Base-by-base conservation (phyloP, 2,329 filamentous ascomycete genomes). In the Colletotrichum salicis region DNA sequence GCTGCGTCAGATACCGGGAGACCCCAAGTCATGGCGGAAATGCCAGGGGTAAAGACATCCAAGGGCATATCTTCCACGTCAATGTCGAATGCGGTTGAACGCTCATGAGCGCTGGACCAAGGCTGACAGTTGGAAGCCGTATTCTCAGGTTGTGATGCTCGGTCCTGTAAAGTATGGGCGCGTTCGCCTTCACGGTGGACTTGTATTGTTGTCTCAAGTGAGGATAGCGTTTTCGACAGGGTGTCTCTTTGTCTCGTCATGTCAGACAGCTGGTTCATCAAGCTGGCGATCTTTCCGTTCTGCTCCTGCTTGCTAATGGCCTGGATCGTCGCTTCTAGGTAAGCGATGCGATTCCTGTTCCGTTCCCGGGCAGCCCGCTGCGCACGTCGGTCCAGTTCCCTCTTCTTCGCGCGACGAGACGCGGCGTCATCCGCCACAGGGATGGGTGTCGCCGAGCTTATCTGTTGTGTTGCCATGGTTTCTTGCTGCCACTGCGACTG, bases 341-440 rank as follows among this genome's bases (percentile, higher is more conserved):
- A 74, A 1, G 77, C 74, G 33, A 80, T 80, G 35, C 75, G 77
- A 22, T 67, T 76, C 45, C 76, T 76, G 11, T 75, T 80, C 6
- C 78, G 71, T 41, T 80, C 79, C 1, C 77, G 75, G 1, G 77
- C 75, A 11, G 76, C 70, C 1, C 76, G 74, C 61, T 80, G 77
- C 0, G 76, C 75, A 31, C 75, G 76, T 58, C 77, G 75, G 59
- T 79, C 79, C 5, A 79, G 74, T 33, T 80, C 77, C 7, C 78
- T 64, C 66, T 80, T 79, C 73, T 79, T 79, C 19, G 61, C 45
- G 27, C 71, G 64, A 3, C 64, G 64, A 5, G 58, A 35, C 0
- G 57, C 35, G 4, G 29, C 51, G 29, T 71, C 45, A 1, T 73
- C 48, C 4, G 33, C 51, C 2, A 33, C 62, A 22, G 24, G 13